phyloP scores from a whole-genome alignment of 2,329 filamentous ascomycete species.

The Mycosphaerella arachidis region DNA sequence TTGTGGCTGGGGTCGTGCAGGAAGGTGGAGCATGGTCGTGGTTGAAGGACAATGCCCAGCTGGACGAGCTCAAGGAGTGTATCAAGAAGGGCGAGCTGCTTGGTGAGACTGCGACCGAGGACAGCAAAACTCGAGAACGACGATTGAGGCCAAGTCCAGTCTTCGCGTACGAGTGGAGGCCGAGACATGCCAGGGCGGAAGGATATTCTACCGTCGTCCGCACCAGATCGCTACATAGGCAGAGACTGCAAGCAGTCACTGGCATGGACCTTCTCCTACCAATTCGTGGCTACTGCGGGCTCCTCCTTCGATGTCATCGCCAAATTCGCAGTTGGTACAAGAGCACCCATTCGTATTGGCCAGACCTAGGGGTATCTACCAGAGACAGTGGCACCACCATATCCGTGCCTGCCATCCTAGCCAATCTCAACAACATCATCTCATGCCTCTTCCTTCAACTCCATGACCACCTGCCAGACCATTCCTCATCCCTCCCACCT shows the following conservation, averaged over 20 bases:
- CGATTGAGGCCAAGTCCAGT: not conserved
- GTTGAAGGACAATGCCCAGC: not conserved
- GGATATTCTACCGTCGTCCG: too few species aligned
- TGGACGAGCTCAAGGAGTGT: not conserved
- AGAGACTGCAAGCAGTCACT: not conserved
- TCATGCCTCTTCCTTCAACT: too few species aligned
- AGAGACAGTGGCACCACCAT: not conserved
- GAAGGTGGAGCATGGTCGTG: too few species aligned
- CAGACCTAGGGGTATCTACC: not conserved
- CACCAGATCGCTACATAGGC: too few species aligned
- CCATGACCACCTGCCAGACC: too few species aligned
- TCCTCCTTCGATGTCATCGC: too few species aligned
- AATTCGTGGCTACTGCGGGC: too few species aligned
- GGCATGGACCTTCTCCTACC: too few species aligned
- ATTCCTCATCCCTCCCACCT: not conserved
- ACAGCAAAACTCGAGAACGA: not conserved
- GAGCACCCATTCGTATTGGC: not conserved
- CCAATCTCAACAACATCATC: too few species aligned
- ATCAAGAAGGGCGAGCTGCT: not conserved
- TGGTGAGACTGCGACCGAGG: not conserved
- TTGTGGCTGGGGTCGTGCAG: not conserved
- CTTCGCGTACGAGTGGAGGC: not conserved
- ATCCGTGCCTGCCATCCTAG: too few species aligned
- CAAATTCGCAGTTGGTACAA: too few species aligned
- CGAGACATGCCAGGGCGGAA: not conserved